Conservation (phyloP, 2,329 filamentous ascomycete species). For the Zymoseptoria tritici region DNA sequence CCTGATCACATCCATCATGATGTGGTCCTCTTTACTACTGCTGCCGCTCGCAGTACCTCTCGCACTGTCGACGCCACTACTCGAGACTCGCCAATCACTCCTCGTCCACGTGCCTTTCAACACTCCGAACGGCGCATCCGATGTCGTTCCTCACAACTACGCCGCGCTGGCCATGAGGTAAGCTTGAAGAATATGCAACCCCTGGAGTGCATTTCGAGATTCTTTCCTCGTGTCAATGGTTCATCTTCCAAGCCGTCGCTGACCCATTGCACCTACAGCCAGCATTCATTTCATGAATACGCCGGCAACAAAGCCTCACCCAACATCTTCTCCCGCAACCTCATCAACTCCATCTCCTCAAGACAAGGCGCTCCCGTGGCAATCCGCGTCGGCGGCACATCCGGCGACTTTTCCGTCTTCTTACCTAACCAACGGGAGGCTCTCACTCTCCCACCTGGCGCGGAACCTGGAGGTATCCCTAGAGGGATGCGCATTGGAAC, state of each 20-base stretch:
- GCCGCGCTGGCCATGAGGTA: not conserved
- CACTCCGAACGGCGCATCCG: conserved; percentile 1
- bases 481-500: conserved; percentile 8
- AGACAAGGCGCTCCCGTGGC: conserved; percentile 6
- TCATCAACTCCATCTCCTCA: conserved; percentile 5
- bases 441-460: conserved; percentile 1
- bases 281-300: conserved; percentile 12
- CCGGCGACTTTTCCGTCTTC: conserved; percentile 8
- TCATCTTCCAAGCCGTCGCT: not conserved
- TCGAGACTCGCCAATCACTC: not conserved
- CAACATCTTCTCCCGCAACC: conserved; percentile 9
- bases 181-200: not conserved
- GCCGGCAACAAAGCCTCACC: conserved; percentile 9
- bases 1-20: not conserved
- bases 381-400: conserved; percentile 12
- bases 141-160: conserved; percentile 1
- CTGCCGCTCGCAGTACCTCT: conserved; percentile 7
- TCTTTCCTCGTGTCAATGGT: not conserved
- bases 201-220: not conserved
- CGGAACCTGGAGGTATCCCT: conserved; percentile 3
- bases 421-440: conserved; percentile 2
- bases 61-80: conserved; percentile 2
- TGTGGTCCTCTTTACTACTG: conserved; percentile 8
- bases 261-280: not conserved
- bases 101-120: conserved; percentile 1